These are phyloP conservation scores for Arachis stenosperma DNA, from an alignment of 306 rosid species.

Conservation along the genomic window DNA sequence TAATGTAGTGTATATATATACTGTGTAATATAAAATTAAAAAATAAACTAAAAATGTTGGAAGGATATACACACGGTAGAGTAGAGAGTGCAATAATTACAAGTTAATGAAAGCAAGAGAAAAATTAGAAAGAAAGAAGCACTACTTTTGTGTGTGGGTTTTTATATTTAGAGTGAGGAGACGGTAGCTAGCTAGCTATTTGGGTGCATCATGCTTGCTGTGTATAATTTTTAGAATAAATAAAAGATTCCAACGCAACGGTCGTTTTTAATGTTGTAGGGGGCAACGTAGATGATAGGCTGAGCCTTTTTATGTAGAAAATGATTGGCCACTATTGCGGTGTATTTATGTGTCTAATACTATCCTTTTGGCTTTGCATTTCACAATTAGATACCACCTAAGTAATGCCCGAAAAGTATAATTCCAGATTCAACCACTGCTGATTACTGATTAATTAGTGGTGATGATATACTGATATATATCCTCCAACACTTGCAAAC, in stretches of 20 bases:
- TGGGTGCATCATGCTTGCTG: not conserved
- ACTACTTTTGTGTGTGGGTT: constrained; percentile 6
- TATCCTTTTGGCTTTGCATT: constrained; percentile 25
- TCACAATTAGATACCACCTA: constrained; percentile 17
- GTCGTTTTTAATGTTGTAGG: constrained; percentile 46
- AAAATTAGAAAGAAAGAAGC: constrained; percentile 19
- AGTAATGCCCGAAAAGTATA: not conserved
- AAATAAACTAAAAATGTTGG: constrained; percentile 3
- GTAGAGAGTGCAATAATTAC: no score
- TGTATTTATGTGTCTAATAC: no score
- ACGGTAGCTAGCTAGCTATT: not conserved
- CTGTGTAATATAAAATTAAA: constrained; percentile 1
- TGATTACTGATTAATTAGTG: no score
- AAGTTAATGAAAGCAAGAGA: not conserved
- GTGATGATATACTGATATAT: no score
- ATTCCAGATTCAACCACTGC: no score
- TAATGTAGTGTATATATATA: not conserved
- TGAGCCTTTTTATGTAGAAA: not conserved
- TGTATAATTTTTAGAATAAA: no score
- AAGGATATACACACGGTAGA: not conserved
- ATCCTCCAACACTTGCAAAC: no score
- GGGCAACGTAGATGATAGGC: constrained; percentile 26
- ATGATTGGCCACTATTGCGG: no score
- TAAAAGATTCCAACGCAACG: constrained; percentile 47
- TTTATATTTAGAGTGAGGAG: constrained; percentile 22